These are phyloP conservation scores for Cardamine resedifolia DNA, from an alignment of 345 rosid species.

Conservation along the genomic window DNA sequence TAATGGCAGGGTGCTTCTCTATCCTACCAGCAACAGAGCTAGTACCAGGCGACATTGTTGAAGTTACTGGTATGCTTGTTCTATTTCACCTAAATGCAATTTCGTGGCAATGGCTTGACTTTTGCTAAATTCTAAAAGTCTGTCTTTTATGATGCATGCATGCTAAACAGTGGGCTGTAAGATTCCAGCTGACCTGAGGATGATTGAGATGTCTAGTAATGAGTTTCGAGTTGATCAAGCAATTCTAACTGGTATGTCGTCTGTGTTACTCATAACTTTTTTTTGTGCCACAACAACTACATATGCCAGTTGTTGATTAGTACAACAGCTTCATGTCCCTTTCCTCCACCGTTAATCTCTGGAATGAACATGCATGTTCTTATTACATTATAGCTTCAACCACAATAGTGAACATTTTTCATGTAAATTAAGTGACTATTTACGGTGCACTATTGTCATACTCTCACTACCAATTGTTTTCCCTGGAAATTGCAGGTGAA, in stretches of 20 bases:
- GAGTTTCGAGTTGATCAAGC: slow-evolving; percentile 97
- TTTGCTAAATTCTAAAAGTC: slow-evolving; percentile 6
- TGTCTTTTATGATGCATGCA: slow-evolving; percentile 28
- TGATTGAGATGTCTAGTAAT: slow-evolving; percentile 90
- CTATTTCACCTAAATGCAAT: not conserved
- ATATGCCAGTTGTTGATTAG: slow-evolving; percentile 8
- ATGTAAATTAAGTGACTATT: not conserved
- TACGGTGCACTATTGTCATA: not conserved
- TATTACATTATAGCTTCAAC: slow-evolving; percentile 18
- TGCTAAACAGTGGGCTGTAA: slow-evolving; percentile 82
- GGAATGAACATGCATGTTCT: slow-evolving; percentile 9
- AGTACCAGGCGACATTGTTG: slow-evolving; percentile 97
- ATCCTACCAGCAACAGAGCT: slow-evolving; percentile 93
- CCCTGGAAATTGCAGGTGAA: slow-evolving; percentile 66
- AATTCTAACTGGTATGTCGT: slow-evolving; percentile 80
- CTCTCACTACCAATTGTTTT: slow-evolving; percentile 23
- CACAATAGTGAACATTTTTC: not conserved
- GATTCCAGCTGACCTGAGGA: slow-evolving; percentile 97
- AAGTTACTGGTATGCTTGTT: slow-evolving; percentile 68
- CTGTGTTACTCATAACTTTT: slow-evolving; percentile 12
- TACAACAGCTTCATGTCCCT: slow-evolving; percentile 6
- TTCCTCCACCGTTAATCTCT: not conserved
- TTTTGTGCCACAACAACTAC: slow-evolving; percentile 22
- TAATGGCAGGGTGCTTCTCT: slow-evolving; percentile 86
- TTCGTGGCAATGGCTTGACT: slow-evolving; percentile 13